These are phyloP conservation scores for Salix viminalis DNA, from an alignment of 345 rosid genomes.

Conservation along the genomic window DNA sequence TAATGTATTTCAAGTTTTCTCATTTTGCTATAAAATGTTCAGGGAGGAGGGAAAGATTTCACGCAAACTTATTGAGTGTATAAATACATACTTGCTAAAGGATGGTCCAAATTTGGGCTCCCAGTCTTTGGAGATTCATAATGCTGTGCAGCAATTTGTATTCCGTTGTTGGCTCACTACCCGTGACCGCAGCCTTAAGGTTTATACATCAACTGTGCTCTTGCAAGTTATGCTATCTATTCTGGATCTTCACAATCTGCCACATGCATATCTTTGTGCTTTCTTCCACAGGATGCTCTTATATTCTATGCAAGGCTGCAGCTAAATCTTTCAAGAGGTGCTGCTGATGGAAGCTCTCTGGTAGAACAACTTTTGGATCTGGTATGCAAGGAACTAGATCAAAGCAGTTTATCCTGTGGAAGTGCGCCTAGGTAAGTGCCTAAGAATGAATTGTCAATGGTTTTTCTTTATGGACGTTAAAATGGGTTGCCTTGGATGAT, in stretches of 20 bases:
- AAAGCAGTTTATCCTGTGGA: conserved; percentile 44
- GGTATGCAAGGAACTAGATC: conserved; percentile 81
- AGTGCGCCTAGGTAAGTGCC: conserved; percentile 47
- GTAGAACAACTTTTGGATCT: conserved; percentile 77
- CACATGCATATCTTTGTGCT: not conserved
- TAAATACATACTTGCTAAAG: conserved; percentile 65
- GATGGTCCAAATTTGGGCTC: conserved; percentile 90
- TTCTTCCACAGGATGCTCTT: conserved; percentile 64
- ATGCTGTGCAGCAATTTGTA: conserved; percentile 53
- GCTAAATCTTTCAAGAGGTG: conserved; percentile 58
- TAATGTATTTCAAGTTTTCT: conserved; percentile 11
- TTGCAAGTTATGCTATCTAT: not conserved
- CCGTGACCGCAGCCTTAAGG: conserved; percentile 78
- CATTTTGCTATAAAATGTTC: conserved; percentile 24
- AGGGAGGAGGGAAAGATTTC: conserved; percentile 93
- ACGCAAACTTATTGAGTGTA: conserved; percentile 84
- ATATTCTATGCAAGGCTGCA: conserved; percentile 67
- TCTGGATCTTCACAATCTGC: conserved; percentile 2
- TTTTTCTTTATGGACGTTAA: conserved; percentile 9
- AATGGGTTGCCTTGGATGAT: conserved; percentile 11
- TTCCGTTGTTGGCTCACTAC: conserved; percentile 68
- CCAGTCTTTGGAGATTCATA: conserved; percentile 60
- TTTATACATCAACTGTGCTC: conserved; percentile 17
- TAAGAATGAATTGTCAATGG: not conserved
- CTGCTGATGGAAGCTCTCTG: conserved; percentile 48